A percentile compares a stretch with the other conserved stretches of the same genome.
phyloP scores from a whole-genome alignment of 108 stramenopile genomes.

The Stephanodiscus triporus region DNA sequence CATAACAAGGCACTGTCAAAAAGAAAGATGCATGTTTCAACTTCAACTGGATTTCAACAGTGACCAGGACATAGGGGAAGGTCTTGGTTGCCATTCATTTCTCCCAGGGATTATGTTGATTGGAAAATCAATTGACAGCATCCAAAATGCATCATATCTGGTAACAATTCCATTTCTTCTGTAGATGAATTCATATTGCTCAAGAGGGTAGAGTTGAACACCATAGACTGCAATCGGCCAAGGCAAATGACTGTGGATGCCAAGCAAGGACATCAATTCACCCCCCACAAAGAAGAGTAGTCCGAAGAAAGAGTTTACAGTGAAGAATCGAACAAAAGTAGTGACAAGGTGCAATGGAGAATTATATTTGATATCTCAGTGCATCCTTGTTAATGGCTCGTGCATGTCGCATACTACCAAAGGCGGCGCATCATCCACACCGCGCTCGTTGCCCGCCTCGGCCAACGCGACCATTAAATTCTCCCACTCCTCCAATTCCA shows the following conservation, averaged over 20 bases:
- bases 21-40: slow-evolving; percentile 79
- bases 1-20: slow-evolving; percentile 59
- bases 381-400: background rate
- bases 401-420: background rate
- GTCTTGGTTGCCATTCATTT: slow-evolving; percentile 67
- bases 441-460: slow-evolving; percentile 21
- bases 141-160: slow-evolving; percentile 67
- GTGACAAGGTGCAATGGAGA: too few species aligned
- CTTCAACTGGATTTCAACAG: slow-evolving; percentile 71
- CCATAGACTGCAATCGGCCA: slow-evolving; percentile 59
- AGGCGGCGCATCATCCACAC: background rate
- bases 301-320: too few species aligned
- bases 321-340: too few species aligned
- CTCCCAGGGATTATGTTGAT: slow-evolving; percentile 57
- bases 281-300: slow-evolving; percentile 72
- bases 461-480: slow-evolving; percentile 57
- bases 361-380: too few species aligned
- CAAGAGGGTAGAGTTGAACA: slow-evolving; percentile 59
- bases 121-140: slow-evolving; percentile 47
- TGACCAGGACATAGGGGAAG: slow-evolving; percentile 63
- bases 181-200: slow-evolving; percentile 53
- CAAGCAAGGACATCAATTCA: slow-evolving; percentile 44
- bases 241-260: slow-evolving; percentile 65
- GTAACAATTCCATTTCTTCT: slow-evolving; percentile 51
- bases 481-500: slow-evolving; percentile 83